phyloP scores from a whole-genome alignment of 2,329 filamentous ascomycete genomes.

The Rhynchosporium graminicola region DNA sequence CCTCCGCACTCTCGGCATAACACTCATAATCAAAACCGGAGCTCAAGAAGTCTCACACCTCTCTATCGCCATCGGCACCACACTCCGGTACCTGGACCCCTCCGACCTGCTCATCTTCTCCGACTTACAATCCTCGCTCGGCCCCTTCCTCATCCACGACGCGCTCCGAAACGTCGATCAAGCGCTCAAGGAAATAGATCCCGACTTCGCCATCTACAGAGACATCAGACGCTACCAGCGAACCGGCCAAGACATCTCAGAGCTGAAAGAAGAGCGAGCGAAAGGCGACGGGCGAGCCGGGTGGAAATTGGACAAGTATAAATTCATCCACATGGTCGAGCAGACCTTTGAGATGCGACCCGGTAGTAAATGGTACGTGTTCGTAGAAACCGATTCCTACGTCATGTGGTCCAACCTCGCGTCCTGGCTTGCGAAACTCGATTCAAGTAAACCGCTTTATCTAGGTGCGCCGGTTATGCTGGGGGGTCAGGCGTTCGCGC shows the following conservation, averaged over 20 bases:
- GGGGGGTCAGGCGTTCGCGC: slow-evolving; percentile 49
- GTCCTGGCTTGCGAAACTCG: slow-evolving; percentile 49
- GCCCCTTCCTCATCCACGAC: slow-evolving; percentile 48
- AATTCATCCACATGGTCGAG: slow-evolving; percentile 61
- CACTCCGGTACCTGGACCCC: slow-evolving; percentile 48
- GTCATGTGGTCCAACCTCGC: slow-evolving; percentile 55
- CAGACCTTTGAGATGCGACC: slow-evolving; percentile 54
- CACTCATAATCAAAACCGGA: slow-evolving; percentile 58
- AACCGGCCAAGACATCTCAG: slow-evolving; percentile 48
- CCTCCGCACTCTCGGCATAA: slow-evolving; percentile 25
- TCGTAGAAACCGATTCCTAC: slow-evolving; percentile 60
- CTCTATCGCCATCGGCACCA: slow-evolving; percentile 56
- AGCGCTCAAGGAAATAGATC: slow-evolving; percentile 47
- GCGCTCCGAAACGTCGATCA: slow-evolving; percentile 49
- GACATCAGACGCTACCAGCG: slow-evolving; percentile 48
- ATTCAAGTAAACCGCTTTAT: slow-evolving; percentile 49
- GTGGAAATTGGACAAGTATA: slow-evolving; percentile 63
- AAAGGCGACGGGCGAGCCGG: slow-evolving; percentile 39
- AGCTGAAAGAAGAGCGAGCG: slow-evolving; percentile 31
- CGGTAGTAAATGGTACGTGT: slow-evolving; percentile 59
- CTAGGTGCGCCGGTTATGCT: slow-evolving; percentile 49
- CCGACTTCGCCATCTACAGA: slow-evolving; percentile 48
- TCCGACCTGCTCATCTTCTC: slow-evolving; percentile 57
- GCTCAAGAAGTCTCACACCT: slow-evolving; percentile 55
- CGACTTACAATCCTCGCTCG: slow-evolving; percentile 54